phyloP scores from a whole-genome alignment of 1,139 yeast species.

The Kodamaea anthophila region DNA sequence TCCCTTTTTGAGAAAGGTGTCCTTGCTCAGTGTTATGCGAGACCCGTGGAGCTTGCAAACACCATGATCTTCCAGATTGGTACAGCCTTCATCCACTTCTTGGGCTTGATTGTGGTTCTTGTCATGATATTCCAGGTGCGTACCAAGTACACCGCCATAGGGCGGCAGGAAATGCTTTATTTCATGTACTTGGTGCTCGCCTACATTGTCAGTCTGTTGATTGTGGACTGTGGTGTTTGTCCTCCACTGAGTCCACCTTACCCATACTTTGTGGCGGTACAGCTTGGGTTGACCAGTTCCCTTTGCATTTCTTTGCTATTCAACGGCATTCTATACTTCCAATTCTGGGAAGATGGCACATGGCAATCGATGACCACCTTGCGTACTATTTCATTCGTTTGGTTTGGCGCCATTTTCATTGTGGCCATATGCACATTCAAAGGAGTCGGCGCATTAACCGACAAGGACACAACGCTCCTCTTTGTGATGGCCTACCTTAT shows the following conservation, averaged over 20 bases:
- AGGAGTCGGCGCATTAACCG: slow-evolving; percentile 48
- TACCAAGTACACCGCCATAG: slow-evolving; percentile 88
- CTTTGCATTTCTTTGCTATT: slow-evolving; percentile 62
- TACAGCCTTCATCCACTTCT: slow-evolving; percentile 77
- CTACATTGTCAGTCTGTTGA: slow-evolving; percentile 56
- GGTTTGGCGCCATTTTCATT: slow-evolving; percentile 61
- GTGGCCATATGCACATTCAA: slow-evolving; percentile 69
- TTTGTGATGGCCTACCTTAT: slow-evolving; percentile 65
- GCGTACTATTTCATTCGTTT: slow-evolving; percentile 40
- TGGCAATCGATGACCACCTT: slow-evolving; percentile 52
- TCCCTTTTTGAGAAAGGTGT: slow-evolving; percentile 47
- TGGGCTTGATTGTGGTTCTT: slow-evolving; percentile 56
- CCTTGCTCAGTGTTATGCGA: slow-evolving; percentile 72
- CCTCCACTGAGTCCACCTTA: slow-evolving; percentile 76
- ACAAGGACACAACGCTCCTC: slow-evolving; percentile 51
- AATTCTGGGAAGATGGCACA: slow-evolving; percentile 93
- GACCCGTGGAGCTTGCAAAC: slow-evolving; percentile 82
- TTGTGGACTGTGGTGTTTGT: slow-evolving; percentile 87
- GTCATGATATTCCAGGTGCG: slow-evolving; percentile 76
- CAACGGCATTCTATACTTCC: slow-evolving; percentile 78
- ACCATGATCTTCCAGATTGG: slow-evolving; percentile 91
- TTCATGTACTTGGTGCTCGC: slow-evolving; percentile 59
- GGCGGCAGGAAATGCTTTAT: slow-evolving; percentile 77
- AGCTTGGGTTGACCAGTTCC: slow-evolving; percentile 67
- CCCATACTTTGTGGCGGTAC: slow-evolving; percentile 79